Evolutionary conservation across 331 rosid species (phyloP).

Genomic region (Saraca asoca): DNA sequence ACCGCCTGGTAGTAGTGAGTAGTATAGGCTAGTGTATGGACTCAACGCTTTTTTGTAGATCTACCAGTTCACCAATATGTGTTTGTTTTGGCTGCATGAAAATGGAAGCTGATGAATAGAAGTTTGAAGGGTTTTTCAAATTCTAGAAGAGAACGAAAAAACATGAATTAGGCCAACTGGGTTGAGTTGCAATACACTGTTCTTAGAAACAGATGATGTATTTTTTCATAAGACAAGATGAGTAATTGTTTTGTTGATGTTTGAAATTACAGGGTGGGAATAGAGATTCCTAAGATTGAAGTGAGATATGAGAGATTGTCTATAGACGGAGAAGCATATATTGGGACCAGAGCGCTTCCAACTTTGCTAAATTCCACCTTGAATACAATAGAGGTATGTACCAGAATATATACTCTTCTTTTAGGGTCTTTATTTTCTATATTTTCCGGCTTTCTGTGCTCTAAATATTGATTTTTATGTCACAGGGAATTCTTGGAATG

Average conservation of each 20-base stretch:
- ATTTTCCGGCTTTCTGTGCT: neutral
- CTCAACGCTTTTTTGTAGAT: no score
- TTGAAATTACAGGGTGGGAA: conserved; percentile 42
- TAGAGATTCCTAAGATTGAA: conserved; percentile 54
- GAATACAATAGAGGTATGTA: conserved; percentile 47
- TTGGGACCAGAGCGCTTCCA: conserved; percentile 62
- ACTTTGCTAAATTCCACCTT: conserved; percentile 50
- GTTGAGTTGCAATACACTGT: no score
- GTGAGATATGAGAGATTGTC: conserved; percentile 47
- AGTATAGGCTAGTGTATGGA: no score
- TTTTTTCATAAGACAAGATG: no score
- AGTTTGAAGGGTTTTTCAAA: neutral
- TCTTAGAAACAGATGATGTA: no score
- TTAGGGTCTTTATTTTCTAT: neutral
- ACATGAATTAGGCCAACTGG: neutral
- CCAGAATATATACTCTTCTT: neutral
- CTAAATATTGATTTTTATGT: conserved; percentile 3
- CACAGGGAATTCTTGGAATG: conserved; percentile 44
- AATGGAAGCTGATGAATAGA: no score
- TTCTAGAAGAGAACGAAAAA: no score
- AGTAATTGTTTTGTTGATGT: neutral
- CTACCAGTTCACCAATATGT: no score
- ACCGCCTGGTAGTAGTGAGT: no score
- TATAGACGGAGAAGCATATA: conserved; percentile 52
- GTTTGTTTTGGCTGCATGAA: conserved; percentile 1